Percentiles rank a stretch among this genome's conserved stretches.
Evolutionary conservation across 108 stramenopile species (phyloP).

Genomic region (Skeletonema grethae): DNA sequence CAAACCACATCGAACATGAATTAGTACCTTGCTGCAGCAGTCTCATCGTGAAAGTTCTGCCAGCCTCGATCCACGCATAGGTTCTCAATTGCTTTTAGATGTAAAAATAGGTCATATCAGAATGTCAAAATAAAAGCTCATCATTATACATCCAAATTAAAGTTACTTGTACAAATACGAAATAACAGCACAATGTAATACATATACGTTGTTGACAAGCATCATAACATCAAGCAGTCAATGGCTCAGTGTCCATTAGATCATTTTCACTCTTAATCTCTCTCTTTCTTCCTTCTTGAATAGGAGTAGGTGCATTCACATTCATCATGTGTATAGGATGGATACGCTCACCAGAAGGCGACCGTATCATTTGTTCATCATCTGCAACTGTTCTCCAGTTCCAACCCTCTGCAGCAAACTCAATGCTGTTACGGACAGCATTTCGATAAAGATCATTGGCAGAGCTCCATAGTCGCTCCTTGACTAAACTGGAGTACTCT

Average conservation of each 20-base stretch:
- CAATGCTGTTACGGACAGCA: slow-evolving; percentile 52
- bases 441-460: slow-evolving; percentile 40
- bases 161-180: not conserved
- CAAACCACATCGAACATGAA: too few species aligned
- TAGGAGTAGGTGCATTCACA: slow-evolving; percentile 2
- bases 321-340: slow-evolving; percentile 72
- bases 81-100: not conserved
- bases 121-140: not conserved
- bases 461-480: slow-evolving; percentile 41
- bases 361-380: slow-evolving; percentile 83
- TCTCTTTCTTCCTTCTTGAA: not conserved
- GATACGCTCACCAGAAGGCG: slow-evolving; percentile 81
- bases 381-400: slow-evolving; percentile 57
- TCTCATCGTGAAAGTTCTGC: too few species aligned
- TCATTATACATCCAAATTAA: not conserved
- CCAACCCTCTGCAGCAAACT: slow-evolving; percentile 62
- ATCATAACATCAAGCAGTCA: not conserved
- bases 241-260: slow-evolving; percentile 18
- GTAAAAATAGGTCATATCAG: not conserved
- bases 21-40: too few species aligned
- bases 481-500: slow-evolving; percentile 54
- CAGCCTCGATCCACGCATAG: too few species aligned
- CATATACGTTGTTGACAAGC: not conserved
- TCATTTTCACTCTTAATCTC: slow-evolving; percentile 1
- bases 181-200: not conserved